Percentiles rank a stretch among this genome's conserved stretches.
These are phyloP conservation scores for Cryptococcus maquisensis DNA, from an alignment of 1,284 basidiomycete genomes.

Conservation along the genomic window DNA sequence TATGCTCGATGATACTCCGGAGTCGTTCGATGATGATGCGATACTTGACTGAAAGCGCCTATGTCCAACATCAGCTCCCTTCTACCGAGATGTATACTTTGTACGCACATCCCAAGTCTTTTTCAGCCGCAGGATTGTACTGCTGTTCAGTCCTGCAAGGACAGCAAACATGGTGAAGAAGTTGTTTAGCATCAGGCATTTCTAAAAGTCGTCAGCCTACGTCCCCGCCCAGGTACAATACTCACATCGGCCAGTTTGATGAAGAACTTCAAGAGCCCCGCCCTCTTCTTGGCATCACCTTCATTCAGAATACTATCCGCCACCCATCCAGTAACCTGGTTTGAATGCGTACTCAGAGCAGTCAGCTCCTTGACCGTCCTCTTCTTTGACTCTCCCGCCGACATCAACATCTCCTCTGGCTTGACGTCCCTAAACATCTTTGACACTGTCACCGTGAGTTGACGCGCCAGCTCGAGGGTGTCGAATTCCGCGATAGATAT, in stretches of 20 bases:
- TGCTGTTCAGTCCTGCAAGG: constrained; percentile 88
- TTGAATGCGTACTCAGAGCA: constrained; percentile 84
- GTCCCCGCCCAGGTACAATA: constrained; percentile 13
- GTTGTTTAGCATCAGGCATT: constrained; percentile 84
- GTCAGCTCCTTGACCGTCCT: constrained; percentile 72
- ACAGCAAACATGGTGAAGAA: constrained; percentile 96
- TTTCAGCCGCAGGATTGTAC: constrained; percentile 86
- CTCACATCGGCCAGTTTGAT: constrained; percentile 89
- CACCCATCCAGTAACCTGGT: constrained; percentile 93
- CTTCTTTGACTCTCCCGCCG: constrained; percentile 48
- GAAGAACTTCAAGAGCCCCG: constrained; percentile 79
- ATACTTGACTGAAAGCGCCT: constrained; percentile 83
- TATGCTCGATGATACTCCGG: constrained; percentile 83
- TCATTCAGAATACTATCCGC: constrained; percentile 80
- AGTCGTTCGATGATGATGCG: constrained; percentile 72
- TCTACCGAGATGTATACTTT: constrained; percentile 1
- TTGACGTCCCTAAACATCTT: constrained; percentile 82
- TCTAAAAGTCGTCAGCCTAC: constrained; percentile 53
- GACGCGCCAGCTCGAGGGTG: constrained; percentile 83
- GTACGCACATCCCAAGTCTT: constrained; percentile 81
- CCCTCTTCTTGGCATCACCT: constrained; percentile 80
- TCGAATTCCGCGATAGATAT: constrained; percentile 88
- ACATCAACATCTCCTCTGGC: constrained; percentile 83
- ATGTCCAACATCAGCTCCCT: constrained; percentile 25
- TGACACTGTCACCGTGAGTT: constrained; percentile 90